Percentiles rank a stretch among this genome's conserved stretches.
Evolutionary conservation across 768 basidiomycete species (phyloP).

Genomic region (Strobilomyces dryophilus): DNA sequence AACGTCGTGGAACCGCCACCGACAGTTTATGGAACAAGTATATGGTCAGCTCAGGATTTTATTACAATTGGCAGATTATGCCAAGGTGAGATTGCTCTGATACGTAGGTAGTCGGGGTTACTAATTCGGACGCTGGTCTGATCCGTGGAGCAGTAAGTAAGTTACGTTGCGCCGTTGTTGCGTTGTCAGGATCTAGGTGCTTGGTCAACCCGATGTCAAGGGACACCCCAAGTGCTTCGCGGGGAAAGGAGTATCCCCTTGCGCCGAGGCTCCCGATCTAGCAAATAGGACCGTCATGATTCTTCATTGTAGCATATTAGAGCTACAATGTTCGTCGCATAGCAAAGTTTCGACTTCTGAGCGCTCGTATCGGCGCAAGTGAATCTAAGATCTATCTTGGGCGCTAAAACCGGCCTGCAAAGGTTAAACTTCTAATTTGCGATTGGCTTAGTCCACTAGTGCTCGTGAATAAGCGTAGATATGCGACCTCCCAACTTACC

Average conservation of each 20-base stretch:
- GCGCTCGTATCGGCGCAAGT: background rate
- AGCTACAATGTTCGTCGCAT: background rate
- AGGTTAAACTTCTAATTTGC: slow-evolving; percentile 21
- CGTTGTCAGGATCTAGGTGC: slow-evolving; percentile 16
- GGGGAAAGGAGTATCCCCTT: slow-evolving; percentile 40
- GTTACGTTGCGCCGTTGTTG: slow-evolving; percentile 5
- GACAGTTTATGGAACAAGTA: slow-evolving; percentile 57
- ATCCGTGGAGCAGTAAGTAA: slow-evolving; percentile 29
- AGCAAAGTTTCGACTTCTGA: background rate
- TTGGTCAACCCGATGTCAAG: slow-evolving; percentile 40
- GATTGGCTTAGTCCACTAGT: background rate
- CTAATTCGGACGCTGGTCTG: background rate
- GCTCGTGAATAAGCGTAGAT: no score
- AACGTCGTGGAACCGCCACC: slow-evolving; percentile 28
- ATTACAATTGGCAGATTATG: slow-evolving; percentile 21
- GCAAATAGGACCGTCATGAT: slow-evolving; percentile 9
- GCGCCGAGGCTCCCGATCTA: slow-evolving; percentile 21
- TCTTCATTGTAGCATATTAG: background rate
- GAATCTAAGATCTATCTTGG: slow-evolving; percentile 18
- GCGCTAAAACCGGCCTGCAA: slow-evolving; percentile 4
- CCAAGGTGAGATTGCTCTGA: slow-evolving; percentile 17
- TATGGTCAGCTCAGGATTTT: slow-evolving; percentile 51
- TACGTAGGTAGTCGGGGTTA: background rate
- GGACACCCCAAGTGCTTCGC: slow-evolving; percentile 50
- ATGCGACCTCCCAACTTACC: background rate